Percentiles rank a stretch among this genome's conserved stretches.
Conservation (phyloP, 192 early-diverging fungal genomes). For the Backusella macrospora region DNA sequence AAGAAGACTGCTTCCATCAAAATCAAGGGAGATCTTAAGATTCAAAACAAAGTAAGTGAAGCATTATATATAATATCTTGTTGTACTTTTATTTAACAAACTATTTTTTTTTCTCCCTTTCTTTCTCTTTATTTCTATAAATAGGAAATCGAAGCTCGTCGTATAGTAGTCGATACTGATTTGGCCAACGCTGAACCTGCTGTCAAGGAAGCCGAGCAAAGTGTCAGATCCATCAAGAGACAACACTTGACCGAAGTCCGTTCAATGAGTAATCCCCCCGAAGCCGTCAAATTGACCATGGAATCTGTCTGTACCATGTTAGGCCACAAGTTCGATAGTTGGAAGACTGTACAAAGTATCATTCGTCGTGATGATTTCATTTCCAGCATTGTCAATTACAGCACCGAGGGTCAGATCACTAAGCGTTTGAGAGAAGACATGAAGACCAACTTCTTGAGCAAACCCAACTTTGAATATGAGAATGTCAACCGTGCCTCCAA, state of each 20-base stretch:
- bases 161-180: conserved; percentile 81
- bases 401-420: conserved; percentile 86
- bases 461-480: conserved; percentile 93
- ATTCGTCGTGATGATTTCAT: conserved; percentile 98
- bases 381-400: conserved; percentile 92
- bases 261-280: conserved; percentile 96
- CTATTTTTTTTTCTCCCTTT: too few species aligned
- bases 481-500: conserved; percentile 94
- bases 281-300: conserved; percentile 95
- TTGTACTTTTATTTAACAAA: too few species aligned
- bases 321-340: conserved; percentile 81
- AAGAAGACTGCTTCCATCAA: conserved; percentile 81
- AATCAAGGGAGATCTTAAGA: conserved; percentile 75
- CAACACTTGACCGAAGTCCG: conserved; percentile 97
- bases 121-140: neutral
- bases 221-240: conserved; percentile 94
- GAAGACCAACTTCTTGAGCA: conserved; percentile 72
- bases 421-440: conserved; percentile 79
- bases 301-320: conserved; percentile 96
- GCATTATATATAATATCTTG: neutral
- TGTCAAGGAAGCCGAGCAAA: conserved; percentile 91
- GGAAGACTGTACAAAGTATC: conserved; percentile 90
- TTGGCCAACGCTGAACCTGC: conserved; percentile 97
- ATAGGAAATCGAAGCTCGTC: conserved; percentile 73
- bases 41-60: conserved; percentile 58